Percentiles rank a stretch among this genome's conserved stretches.
Conservation (phyloP, 2,329 filamentous ascomycete genomes). For the Chrysosporium keratinophilum region DNA sequence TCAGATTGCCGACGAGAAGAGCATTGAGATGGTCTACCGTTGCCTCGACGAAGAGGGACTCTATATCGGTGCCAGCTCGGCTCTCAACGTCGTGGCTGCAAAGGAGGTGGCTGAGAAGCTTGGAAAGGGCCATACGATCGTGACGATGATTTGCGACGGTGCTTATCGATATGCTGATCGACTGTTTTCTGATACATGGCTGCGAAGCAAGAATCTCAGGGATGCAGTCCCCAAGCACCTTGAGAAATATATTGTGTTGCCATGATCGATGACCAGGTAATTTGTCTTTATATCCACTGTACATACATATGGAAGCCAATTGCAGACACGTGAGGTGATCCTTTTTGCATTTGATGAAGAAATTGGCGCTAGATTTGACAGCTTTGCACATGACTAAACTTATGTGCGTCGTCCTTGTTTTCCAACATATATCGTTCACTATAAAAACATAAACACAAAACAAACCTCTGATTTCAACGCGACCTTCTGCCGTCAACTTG, state of each 20-base stretch:
- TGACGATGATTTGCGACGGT: slow-evolving; percentile 88
- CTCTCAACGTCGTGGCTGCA: slow-evolving; percentile 88
- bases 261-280: slow-evolving; percentile 38
- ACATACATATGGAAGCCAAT: background rate
- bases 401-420: background rate
- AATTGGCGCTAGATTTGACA: background rate
- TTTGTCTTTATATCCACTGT: background rate
- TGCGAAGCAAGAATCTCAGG: slow-evolving; percentile 73
- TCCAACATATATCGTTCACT: too few relatives aligned
- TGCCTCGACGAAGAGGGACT: slow-evolving; percentile 92
- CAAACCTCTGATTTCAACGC: too few relatives aligned
- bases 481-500: too few relatives aligned
- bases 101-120: slow-evolving; percentile 87
- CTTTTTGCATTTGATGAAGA: background rate
- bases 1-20: slow-evolving; percentile 82
- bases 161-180: slow-evolving; percentile 96
- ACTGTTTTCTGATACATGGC: slow-evolving; percentile 84
- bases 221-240: slow-evolving; percentile 72
- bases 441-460: too few relatives aligned
- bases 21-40: slow-evolving; percentile 93
- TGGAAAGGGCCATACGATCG: slow-evolving; percentile 78
- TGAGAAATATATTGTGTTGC: slow-evolving; percentile 88
- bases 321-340: background rate
- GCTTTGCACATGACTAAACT: background rate
- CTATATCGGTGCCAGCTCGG: slow-evolving; percentile 87